phyloP scores from a whole-genome alignment of 2,329 filamentous ascomycete genomes.

The Colletotrichum liaoningense region DNA sequence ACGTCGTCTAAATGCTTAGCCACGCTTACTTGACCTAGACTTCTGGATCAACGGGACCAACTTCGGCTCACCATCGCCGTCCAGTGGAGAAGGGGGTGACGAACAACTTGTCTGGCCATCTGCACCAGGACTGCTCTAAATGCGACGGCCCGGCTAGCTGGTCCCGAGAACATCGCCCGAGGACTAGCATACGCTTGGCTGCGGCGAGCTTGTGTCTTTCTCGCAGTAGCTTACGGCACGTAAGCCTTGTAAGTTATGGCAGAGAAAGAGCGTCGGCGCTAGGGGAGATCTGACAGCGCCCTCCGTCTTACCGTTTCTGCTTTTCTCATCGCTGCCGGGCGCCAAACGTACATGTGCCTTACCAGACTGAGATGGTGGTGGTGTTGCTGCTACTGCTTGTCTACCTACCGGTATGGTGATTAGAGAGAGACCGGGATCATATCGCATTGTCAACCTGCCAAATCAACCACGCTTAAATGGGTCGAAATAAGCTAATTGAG shows the following conservation, averaged over 20 bases:
- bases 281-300: slow-evolving; percentile 20
- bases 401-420: neutral
- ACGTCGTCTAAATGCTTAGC: slow-evolving; percentile 35
- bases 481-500: slow-evolving; percentile 13
- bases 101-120: slow-evolving; percentile 18
- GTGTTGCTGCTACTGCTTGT: neutral
- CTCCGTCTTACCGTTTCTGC: slow-evolving; percentile 8
- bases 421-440: slow-evolving; percentile 7
- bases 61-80: slow-evolving; percentile 18
- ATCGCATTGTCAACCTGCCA: slow-evolving; percentile 1
- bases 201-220: slow-evolving; percentile 1
- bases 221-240: slow-evolving; percentile 4
- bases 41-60: slow-evolving; percentile 8
- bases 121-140: slow-evolving; percentile 12
- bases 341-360: neutral
- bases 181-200: slow-evolving; percentile 2
- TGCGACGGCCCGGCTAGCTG: slow-evolving; percentile 30
- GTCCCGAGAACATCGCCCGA: slow-evolving; percentile 10
- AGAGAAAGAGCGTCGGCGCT: neutral
- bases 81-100: slow-evolving; percentile 17
- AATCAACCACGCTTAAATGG: slow-evolving; percentile 4
- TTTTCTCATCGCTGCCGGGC: neutral
- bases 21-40: slow-evolving; percentile 11
- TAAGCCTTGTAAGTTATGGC: neutral
- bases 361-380: neutral